These are phyloP conservation scores for Sporothrix curviconia DNA, from an alignment of 2,329 filamentous ascomycete species.

Conservation along the genomic window DNA sequence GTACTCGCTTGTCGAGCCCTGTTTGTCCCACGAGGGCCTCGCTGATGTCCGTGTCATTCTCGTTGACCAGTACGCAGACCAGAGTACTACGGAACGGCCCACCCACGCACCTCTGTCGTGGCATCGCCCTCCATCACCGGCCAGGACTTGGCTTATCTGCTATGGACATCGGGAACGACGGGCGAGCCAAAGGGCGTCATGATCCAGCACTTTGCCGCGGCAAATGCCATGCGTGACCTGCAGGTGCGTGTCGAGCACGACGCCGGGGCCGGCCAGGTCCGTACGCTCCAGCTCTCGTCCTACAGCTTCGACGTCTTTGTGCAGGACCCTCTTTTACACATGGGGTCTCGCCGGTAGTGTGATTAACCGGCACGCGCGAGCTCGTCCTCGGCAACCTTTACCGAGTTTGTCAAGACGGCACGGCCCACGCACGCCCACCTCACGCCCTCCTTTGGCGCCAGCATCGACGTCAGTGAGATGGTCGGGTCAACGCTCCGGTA, in stretches of 20 bases:
- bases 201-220: constrained; percentile 41
- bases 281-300: constrained; percentile 32
- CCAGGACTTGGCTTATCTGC: constrained; percentile 39
- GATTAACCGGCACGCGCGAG: constrained; percentile 51
- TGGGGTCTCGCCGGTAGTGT: constrained; percentile 38
- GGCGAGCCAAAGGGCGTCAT: constrained; percentile 54
- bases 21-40: background rate
- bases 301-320: constrained; percentile 41
- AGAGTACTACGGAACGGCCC: background rate
- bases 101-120: background rate
- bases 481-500: constrained; percentile 24
- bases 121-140: constrained; percentile 21
- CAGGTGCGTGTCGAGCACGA: constrained; percentile 27
- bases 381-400: constrained; percentile 43
- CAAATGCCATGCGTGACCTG: constrained; percentile 31
- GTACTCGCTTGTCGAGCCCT: background rate
- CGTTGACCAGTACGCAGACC: constrained; percentile 23
- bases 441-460: constrained; percentile 15
- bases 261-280: constrained; percentile 22
- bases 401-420: constrained; percentile 43
- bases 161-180: constrained; percentile 54
- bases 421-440: constrained; percentile 31
- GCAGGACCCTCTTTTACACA: constrained; percentile 59
- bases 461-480: constrained; percentile 10
- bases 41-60: constrained; percentile 21